phyloP scores from a whole-genome alignment of 31 red algal genomes.

The Porphyra umbilicalis region DNA sequence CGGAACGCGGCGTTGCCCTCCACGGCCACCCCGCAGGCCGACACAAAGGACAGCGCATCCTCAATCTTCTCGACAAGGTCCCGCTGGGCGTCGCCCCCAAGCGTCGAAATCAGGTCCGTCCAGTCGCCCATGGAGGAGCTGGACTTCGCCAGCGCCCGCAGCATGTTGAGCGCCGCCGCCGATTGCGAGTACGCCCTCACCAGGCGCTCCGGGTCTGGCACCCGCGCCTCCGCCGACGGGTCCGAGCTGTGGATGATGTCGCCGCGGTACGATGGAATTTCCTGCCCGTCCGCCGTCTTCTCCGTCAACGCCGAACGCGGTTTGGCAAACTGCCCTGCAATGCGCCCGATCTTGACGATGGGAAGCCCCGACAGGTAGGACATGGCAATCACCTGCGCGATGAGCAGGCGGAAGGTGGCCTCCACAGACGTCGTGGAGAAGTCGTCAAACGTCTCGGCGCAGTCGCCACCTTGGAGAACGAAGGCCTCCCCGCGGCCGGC shows the following conservation, averaged over 20 bases:
- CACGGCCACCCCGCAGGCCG: slow-evolving; percentile 55
- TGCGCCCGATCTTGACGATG: slow-evolving; percentile 74
- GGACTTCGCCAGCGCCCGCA: slow-evolving; percentile 57
- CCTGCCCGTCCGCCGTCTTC: slow-evolving; percentile 25
- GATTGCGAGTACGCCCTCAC: slow-evolving; percentile 72
- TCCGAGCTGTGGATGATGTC: slow-evolving; percentile 74
- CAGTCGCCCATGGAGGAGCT: slow-evolving; percentile 57
- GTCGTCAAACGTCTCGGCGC: slow-evolving; percentile 82
- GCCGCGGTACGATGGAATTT: slow-evolving; percentile 67
- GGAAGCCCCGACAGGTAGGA: slow-evolving; percentile 66
- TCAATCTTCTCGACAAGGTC: slow-evolving; percentile 61
- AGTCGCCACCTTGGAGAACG: slow-evolving; percentile 88
- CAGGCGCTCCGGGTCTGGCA: slow-evolving; percentile 61
- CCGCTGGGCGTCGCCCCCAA: slow-evolving; percentile 30
- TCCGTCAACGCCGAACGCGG: slow-evolving; percentile 68
- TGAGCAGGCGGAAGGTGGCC: slow-evolving; percentile 67
- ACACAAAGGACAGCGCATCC: slow-evolving; percentile 63
- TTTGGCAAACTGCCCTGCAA: slow-evolving; percentile 96
- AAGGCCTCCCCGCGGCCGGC: slow-evolving; percentile 65
- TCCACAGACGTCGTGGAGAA: slow-evolving; percentile 27
- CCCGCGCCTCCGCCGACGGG: slow-evolving; percentile 39
- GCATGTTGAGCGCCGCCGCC: slow-evolving; percentile 63
- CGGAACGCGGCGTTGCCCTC: slow-evolving; percentile 46
- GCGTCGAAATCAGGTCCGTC: slow-evolving; percentile 41
- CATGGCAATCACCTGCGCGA: slow-evolving; percentile 67